Percentiles rank a stretch among this genome's conserved stretches.
These are phyloP conservation scores for Melaleuca quinquenervia DNA, from an alignment of 345 rosid species.

Conservation along the genomic window DNA sequence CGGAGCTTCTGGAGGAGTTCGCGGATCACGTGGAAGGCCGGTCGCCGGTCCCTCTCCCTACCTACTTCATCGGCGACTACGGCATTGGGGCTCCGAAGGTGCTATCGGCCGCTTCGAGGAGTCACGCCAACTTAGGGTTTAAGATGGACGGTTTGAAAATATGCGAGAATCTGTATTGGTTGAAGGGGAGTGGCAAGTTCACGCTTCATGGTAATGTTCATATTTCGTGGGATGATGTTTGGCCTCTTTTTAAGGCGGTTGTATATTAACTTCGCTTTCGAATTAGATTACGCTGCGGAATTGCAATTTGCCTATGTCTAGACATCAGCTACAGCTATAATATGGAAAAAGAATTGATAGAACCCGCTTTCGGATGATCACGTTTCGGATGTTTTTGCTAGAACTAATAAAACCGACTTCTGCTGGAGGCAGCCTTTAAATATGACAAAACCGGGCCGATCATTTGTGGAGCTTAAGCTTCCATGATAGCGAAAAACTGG, in stretches of 20 bases:
- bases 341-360: not conserved
- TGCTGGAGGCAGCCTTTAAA: not conserved
- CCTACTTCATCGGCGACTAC: conserved; percentile 83
- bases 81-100: conserved; percentile 61
- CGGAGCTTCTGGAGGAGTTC: conserved; percentile 52
- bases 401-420: not conserved
- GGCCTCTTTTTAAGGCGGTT: not conserved
- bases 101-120: conserved; percentile 33
- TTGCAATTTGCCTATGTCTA: not conserved
- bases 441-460: not conserved
- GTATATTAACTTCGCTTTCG: not conserved
- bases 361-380: not conserved
- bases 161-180: conserved; percentile 59
- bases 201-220: conserved; percentile 38
- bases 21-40: conserved; percentile 52
- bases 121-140: conserved; percentile 58
- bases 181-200: conserved; percentile 91
- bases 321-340: not conserved
- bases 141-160: conserved; percentile 74
- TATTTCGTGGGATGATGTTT: not conserved
- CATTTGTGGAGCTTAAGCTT: not conserved
- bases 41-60: conserved; percentile 54
- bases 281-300: not conserved
- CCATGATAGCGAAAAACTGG: not conserved
- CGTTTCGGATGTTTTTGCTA: not conserved